Percentiles rank a stretch among this genome's conserved stretches.
These are phyloP conservation scores for Neurospora sp. DNA, from an alignment of 495 filamentous ascomycete genomes.

Conservation along the genomic window DNA sequence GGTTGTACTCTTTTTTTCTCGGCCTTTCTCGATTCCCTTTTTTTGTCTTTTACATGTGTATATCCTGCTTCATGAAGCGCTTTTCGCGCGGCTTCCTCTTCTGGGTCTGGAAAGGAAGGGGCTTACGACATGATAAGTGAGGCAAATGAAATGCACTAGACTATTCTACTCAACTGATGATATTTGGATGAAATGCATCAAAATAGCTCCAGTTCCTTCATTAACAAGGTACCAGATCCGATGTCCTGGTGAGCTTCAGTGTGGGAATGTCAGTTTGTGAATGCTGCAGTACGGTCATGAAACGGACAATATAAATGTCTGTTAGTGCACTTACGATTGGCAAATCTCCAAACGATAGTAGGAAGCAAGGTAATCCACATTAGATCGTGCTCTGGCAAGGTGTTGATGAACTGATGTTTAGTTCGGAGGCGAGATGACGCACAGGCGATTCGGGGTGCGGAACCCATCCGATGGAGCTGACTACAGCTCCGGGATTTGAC, in stretches of 20 bases:
- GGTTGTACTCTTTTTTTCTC: slow-evolving; percentile 11
- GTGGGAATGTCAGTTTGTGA: neutral
- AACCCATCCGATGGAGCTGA: neutral
- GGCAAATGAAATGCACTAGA: slow-evolving; percentile 19
- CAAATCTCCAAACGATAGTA: neutral
- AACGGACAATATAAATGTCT: neutral
- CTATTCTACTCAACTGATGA: slow-evolving; percentile 6
- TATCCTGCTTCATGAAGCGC: slow-evolving; percentile 2
- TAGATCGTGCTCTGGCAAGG: neutral
- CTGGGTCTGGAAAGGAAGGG: slow-evolving; percentile 10
- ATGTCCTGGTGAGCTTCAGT: neutral
- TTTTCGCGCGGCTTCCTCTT: slow-evolving; percentile 1
- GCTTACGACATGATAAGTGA: slow-evolving; percentile 21
- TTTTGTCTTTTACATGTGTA: slow-evolving; percentile 17
- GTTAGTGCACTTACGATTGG: neutral
- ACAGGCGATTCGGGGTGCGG: neutral
- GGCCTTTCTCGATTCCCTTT: slow-evolving; percentile 10
- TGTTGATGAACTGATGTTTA: neutral
- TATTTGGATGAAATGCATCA: neutral
- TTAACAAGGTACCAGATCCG: neutral
- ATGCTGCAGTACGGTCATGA: neutral
- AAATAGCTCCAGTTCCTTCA: neutral
- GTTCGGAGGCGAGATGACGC: neutral
- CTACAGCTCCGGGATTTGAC: neutral
- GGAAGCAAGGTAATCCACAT: neutral